Conservation (phyloP, 176 grass and related monocot species). For the Avena eriantha region DNA sequence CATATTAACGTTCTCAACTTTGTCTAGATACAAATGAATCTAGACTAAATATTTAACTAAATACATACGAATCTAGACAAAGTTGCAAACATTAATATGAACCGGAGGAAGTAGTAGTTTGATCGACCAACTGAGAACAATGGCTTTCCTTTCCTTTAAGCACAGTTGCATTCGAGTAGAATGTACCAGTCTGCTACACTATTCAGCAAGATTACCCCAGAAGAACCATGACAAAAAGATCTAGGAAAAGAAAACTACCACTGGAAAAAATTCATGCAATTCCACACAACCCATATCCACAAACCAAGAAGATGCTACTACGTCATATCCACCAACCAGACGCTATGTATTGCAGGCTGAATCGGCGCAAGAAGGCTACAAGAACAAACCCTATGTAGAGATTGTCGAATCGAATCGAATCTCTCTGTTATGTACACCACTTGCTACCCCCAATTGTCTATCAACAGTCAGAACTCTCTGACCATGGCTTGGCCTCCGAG, state of each 20-base stretch:
- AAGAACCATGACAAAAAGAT: not conserved
- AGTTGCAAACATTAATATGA: too few relatives aligned
- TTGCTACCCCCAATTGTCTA: conserved; percentile 47
- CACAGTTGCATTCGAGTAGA: not conserved
- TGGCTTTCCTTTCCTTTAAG: not conserved
- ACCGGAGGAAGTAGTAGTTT: not conserved
- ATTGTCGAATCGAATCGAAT: conserved; percentile 49
- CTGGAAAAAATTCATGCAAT: conserved; percentile 18
- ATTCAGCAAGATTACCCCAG: not conserved
- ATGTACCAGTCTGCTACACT: not conserved
- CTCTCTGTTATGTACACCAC: conserved; percentile 58
- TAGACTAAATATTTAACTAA: too few relatives aligned
- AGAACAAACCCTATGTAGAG: conserved; percentile 46
- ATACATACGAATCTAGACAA: too few relatives aligned
- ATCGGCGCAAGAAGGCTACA: not conserved
- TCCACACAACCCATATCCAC: conserved; percentile 29
- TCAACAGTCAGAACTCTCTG: conserved; percentile 32
- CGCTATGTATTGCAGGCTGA: conserved; percentile 17
- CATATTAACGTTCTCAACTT: too few relatives aligned
- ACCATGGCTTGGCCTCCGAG: not conserved
- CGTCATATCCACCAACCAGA: conserved; percentile 19
- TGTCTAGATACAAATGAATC: too few relatives aligned
- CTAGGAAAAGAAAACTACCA: not conserved
- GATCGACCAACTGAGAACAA: not conserved
- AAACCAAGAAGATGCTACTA: conserved; percentile 9